Conservation (phyloP, 2,329 filamentous ascomycete species). For the Beauveria australis region DNA sequence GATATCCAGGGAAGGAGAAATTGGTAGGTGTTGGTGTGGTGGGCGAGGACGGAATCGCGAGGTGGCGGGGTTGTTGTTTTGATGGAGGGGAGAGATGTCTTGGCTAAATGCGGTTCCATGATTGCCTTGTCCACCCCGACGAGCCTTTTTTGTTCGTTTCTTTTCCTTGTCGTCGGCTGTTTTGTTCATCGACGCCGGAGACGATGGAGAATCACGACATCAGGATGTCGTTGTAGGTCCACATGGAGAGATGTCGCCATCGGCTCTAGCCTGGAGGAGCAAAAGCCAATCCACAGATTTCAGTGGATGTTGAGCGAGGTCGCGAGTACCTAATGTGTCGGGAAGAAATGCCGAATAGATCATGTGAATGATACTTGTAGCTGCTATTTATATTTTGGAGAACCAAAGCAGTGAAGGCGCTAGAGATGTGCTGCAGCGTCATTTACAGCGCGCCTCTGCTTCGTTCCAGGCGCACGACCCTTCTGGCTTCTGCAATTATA, state of each 20-base stretch:
- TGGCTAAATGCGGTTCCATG: background rate
- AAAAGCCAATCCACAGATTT: background rate
- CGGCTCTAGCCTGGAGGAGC: constrained; percentile 9
- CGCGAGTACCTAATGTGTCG: too few relatives aligned
- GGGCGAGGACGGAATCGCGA: background rate
- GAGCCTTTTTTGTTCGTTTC: background rate
- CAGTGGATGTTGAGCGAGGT: background rate
- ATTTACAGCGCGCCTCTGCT: too few relatives aligned
- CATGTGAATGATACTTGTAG: too few relatives aligned
- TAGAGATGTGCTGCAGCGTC: too few relatives aligned
- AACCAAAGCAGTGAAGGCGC: too few relatives aligned
- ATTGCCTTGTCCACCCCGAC: background rate
- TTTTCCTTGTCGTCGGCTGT: background rate
- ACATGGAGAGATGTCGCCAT: constrained; percentile 10
- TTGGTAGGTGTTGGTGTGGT: background rate
- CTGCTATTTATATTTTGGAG: too few relatives aligned
- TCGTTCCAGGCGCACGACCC: too few relatives aligned
- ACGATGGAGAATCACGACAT: constrained; percentile 8
- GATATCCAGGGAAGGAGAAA: background rate
- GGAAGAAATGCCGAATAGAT: too few relatives aligned
- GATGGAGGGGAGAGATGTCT: background rate
- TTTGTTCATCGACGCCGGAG: background rate
- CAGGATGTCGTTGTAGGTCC: constrained; percentile 8
- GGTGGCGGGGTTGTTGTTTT: background rate
- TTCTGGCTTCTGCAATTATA: too few relatives aligned